Percentiles rank a stretch among this genome's conserved stretches.
Conservation (phyloP, 169 alveolate species). For the Plasmodium ovale region DNA sequence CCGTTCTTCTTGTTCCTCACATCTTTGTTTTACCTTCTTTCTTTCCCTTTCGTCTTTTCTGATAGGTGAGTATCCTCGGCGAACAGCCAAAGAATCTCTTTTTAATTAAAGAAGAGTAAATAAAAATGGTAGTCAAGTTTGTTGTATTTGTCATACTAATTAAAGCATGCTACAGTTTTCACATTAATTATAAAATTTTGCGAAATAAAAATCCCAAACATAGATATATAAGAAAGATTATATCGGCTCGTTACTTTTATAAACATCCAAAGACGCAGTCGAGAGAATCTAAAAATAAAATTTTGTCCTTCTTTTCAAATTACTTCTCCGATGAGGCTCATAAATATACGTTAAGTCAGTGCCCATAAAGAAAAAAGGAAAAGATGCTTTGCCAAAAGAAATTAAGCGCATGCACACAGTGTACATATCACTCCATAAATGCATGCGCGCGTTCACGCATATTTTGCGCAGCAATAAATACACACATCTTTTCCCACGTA, state of each 20-base stretch:
- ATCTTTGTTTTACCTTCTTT: no score
- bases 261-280: constrained; percentile 9
- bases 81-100: no score
- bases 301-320: constrained; percentile 71
- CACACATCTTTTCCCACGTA: no score
- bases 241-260: constrained; percentile 29
- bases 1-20: no score
- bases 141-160: constrained; percentile 37
- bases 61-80: no score
- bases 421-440: no score
- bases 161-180: constrained; percentile 42
- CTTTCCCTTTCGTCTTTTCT: no score
- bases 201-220: constrained; percentile 9
- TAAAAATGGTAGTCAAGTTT: constrained; percentile 37
- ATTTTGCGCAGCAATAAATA: no score
- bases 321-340: constrained; percentile 44
- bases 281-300: constrained; percentile 33
- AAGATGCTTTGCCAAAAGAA: not conserved
- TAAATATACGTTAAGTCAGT: constrained; percentile 62
- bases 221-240: constrained; percentile 33
- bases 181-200: constrained; percentile 58
- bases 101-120: not conserved
- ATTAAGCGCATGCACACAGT: not conserved
- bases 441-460: no score
- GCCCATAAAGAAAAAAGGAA: constrained; percentile 11